Base-by-base conservation (phyloP, 1,284 basidiomycete genomes). In the Phenoliferia sp. region DNA sequence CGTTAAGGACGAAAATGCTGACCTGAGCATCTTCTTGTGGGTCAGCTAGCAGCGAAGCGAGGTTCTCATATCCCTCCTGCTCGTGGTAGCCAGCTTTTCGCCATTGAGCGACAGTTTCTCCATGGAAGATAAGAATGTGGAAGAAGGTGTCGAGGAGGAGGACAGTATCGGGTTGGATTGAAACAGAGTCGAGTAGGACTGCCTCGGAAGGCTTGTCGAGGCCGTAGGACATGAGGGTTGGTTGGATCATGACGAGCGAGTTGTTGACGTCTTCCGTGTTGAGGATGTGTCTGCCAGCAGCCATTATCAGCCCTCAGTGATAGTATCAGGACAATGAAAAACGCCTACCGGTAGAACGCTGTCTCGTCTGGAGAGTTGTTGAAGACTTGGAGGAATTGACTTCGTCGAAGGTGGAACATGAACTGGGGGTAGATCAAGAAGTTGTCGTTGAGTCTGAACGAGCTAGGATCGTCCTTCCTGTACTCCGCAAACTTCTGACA, bases 401-500 rank as follows among this genome's bases (percentile, higher is more conserved):
- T 93, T 78, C 96, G 83, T 67, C 96, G 86, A 69, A 99, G 81
- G 81, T 99, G 96, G 89, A 99, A 99, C 96, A 99, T 99, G 84
- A 99, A 99, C 80, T 99, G 96, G 35, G 96, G 96, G 80, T 99
- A 99, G 77, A 99, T 99, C 79, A 90, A 93, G 81, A 99, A 99
- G 80, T 95, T 95, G 77, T 97, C 94, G 69, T 87, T 85, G 73
- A 99, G 83, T 72, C 94, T 85, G 86, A 99, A 99, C 79, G 89
- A 92, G 61, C 89, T 87, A 3, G 95, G 92, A 77, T 99, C 96
- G 81, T 99, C 96, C 82, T 99, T 99, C 77, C 94, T 84, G 79
- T 99, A 99, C 79, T 98, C 94, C 65, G 96, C 96, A 78, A 99
- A 99, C 85, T 99, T 99, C 83, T 99, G 96, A 81, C 96, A 99